A percentile compares a stretch with the other conserved stretches of the same genome.
These are phyloP conservation scores for Neoboletus subvelutipes DNA, from an alignment of 768 basidiomycete genomes.

Conservation along the genomic window DNA sequence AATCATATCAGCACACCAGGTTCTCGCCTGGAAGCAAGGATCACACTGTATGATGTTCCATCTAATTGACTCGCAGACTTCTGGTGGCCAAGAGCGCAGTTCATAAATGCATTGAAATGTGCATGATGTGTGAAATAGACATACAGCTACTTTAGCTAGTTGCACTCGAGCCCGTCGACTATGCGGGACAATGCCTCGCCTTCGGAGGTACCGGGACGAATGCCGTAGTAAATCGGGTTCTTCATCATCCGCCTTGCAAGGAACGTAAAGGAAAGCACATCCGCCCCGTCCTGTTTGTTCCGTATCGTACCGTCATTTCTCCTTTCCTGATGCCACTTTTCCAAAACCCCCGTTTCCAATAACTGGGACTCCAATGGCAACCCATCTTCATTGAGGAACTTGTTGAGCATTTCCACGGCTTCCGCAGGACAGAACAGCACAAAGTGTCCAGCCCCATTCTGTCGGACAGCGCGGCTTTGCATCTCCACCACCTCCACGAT, in stretches of 20 bases:
- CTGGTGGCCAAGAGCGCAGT: neutral
- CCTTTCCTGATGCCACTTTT: slow-evolving; percentile 46
- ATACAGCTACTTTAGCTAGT: neutral
- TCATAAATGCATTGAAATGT: neutral
- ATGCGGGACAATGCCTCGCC: slow-evolving; percentile 67
- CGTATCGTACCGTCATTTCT: slow-evolving; percentile 39
- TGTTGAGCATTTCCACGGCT: slow-evolving; percentile 73
- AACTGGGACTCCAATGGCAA: slow-evolving; percentile 86
- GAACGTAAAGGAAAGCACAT: slow-evolving; percentile 80
- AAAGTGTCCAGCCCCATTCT: slow-evolving; percentile 62
- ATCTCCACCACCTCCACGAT: slow-evolving; percentile 84
- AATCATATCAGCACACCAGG: neutral
- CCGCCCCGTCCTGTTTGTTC: slow-evolving; percentile 67
- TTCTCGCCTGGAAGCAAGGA: neutral
- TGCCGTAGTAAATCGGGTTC: slow-evolving; percentile 87
- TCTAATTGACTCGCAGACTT: neutral
- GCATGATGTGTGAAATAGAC: neutral
- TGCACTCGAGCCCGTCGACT: slow-evolving; percentile 50
- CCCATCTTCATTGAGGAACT: slow-evolving; percentile 80
- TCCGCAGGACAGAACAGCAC: slow-evolving; percentile 89
- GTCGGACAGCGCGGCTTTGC: slow-evolving; percentile 83
- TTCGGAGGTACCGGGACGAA: slow-evolving; percentile 37
- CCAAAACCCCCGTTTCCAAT: slow-evolving; percentile 48
- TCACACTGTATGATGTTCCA: neutral
- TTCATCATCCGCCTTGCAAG: slow-evolving; percentile 64